Percentiles rank a stretch among this genome's conserved stretches.
phyloP scores from a whole-genome alignment of 2,329 filamentous ascomycete genomes.

The Zasmidium cellare region DNA sequence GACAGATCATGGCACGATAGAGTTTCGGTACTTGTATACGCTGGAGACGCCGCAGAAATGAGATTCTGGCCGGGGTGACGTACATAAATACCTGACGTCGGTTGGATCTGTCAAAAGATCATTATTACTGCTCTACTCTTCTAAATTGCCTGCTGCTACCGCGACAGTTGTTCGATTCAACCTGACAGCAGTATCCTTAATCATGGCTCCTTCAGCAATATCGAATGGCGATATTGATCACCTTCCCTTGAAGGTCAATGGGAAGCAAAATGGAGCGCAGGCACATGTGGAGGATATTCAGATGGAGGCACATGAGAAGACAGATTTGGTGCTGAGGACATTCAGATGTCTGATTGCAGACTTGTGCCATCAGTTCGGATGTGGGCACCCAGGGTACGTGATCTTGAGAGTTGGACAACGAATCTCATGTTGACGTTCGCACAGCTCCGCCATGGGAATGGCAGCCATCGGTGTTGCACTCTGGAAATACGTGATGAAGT shows the following conservation, averaged over 20 bases:
- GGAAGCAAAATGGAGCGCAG: slow-evolving; percentile 22
- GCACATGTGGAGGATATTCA: slow-evolving; percentile 24
- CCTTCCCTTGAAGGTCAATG: slow-evolving; percentile 27
- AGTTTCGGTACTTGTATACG: slow-evolving; percentile 7
- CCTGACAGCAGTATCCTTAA: background rate
- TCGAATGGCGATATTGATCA: slow-evolving; percentile 26
- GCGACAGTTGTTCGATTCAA: background rate
- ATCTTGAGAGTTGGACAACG: background rate
- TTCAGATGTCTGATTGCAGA: slow-evolving; percentile 67
- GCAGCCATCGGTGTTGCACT: slow-evolving; percentile 62
- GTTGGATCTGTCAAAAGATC: too few species aligned
- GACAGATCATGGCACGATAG: slow-evolving; percentile 16
- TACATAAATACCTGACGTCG: slow-evolving; percentile 12
- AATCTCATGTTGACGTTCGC: slow-evolving; percentile 5
- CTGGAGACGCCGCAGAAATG: background rate
- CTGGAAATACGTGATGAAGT: slow-evolving; percentile 65
- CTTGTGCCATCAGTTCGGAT: slow-evolving; percentile 68
- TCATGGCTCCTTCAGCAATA: slow-evolving; percentile 29
- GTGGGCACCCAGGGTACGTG: slow-evolving; percentile 65
- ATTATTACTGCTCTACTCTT: background rate
- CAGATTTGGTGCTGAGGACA: slow-evolving; percentile 56
- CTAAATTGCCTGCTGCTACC: too few species aligned
- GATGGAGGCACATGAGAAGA: slow-evolving; percentile 31
- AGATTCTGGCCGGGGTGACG: slow-evolving; percentile 8
- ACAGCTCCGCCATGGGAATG: slow-evolving; percentile 59